Base-by-base conservation (phyloP, 1,139 yeast genomes). In the Meyerozyma elateridarum region DNA sequence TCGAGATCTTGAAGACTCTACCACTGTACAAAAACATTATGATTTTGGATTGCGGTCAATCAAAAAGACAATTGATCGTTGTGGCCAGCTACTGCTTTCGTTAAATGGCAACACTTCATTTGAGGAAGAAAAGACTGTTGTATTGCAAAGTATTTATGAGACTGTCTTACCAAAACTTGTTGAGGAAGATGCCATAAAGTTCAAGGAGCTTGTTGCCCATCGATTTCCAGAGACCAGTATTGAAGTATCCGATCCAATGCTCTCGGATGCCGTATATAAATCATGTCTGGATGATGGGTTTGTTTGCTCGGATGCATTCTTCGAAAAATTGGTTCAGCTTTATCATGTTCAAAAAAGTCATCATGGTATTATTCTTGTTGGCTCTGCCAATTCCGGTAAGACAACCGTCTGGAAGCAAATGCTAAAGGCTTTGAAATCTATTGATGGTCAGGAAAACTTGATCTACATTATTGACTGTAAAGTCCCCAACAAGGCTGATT, bases 21-120 rank as follows among this genome's bases (percentile, higher is more conserved):
- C 76, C 8, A 68, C 85, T 0, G 22, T 42, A 0, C 96, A 87
- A 48, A 48, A 59, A 2, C 97, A 89, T 51, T 91, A 91, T 48
- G 96, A 91, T 48, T 91, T 91, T 66, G 96, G 97, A 0, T 61
- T 89, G 26, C 67, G 96, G 37, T 80, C 95, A 0, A 54, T 89
- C 35, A 89, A 88, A 49, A 68, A 76, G 28, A 76, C 81, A 1
- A 55, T 89, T 26, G 54, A 64, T 4, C 68, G 70, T 35, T 78
- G 89, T 45, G 89, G 91, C n/a, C n/a, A n/a, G n/a, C n/a, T 0
- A 45, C 13, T 15, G 11, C 8, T 24, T 24, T 4, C 17, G 8
- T 31, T 32, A 4, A 32, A 25, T 9, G 11, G 12, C 4, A 20
- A 21, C 6, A 16, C 24, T 2, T 26, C 20, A 20, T n/a, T 22